Percentiles rank a stretch among this genome's conserved stretches.
Evolutionary conservation across 768 basidiomycete genomes (phyloP).

Genomic region (Suillus spraguei): DNA sequence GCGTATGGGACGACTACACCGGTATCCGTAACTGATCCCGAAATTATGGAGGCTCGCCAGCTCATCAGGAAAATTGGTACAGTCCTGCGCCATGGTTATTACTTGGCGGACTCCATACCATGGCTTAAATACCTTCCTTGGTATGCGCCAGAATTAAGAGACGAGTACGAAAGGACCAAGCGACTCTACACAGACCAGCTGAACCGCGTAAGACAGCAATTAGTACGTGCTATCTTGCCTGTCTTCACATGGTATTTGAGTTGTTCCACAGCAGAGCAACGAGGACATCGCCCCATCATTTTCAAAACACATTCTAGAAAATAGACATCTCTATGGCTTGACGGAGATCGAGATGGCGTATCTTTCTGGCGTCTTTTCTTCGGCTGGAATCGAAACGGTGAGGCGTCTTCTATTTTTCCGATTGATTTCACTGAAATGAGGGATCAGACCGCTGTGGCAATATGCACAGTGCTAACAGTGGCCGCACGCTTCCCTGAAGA

Average conservation of each 20-base stretch:
- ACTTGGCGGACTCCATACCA: slow-evolving; percentile 53
- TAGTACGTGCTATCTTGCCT: neutral
- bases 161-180: neutral
- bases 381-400: slow-evolving; percentile 56
- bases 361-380: slow-evolving; percentile 58
- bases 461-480: no score
- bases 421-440: no score
- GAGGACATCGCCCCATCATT: neutral
- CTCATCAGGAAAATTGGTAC: neutral
- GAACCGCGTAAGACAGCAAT: neutral
- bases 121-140: slow-evolving; percentile 38
- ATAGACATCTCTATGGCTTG: neutral
- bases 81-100: slow-evolving; percentile 49
- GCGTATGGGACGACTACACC: slow-evolving; percentile 38
- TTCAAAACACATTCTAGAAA: neutral
- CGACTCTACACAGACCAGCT: slow-evolving; percentile 32
- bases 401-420: slow-evolving; percentile 1
- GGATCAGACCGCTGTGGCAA: no score
- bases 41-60: neutral
- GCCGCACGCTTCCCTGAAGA: no score
- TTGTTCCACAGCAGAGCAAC: neutral
- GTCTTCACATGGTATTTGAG: neutral
- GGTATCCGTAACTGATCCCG: slow-evolving; percentile 34
- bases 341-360: slow-evolving; percentile 51
- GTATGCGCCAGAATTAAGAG: slow-evolving; percentile 24